A percentile compares a stretch with the other conserved stretches of the same genome.
Conservation (phyloP, 805 yeast species). For the Yarrowia sp. region DNA sequence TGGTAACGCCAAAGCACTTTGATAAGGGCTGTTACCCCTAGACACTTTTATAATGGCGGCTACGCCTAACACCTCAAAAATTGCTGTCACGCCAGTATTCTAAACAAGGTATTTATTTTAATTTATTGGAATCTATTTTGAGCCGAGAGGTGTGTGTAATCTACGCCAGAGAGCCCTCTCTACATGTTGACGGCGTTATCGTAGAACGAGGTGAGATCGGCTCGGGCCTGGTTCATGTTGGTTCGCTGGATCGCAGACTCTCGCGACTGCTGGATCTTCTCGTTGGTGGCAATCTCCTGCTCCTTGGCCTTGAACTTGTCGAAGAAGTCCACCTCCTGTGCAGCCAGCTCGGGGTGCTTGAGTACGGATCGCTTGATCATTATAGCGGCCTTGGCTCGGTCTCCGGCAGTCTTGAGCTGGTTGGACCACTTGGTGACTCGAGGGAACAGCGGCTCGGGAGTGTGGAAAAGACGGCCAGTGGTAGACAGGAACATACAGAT, state of each 20-base stretch:
- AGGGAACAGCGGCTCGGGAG: constrained; percentile 39
- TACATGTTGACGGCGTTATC: constrained; percentile 33
- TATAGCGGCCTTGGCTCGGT: constrained; percentile 33
- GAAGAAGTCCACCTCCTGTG: constrained; percentile 22
- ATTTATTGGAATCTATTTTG: constrained; percentile 19
- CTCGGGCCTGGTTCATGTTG: constrained; percentile 27
- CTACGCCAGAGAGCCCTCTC: background rate
- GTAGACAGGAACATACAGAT: constrained; percentile 40
- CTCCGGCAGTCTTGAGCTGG: constrained; percentile 35
- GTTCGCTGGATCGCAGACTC: constrained; percentile 25
- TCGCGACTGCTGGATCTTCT: constrained; percentile 21
- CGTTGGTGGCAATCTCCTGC: constrained; percentile 18
- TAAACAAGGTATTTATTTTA: constrained; percentile 6
- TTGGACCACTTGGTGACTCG: constrained; percentile 29
- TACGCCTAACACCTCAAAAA: too few relatives aligned
- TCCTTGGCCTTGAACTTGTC: constrained; percentile 28
- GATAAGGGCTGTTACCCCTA: too few relatives aligned
- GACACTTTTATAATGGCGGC: too few relatives aligned
- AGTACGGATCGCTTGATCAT: constrained; percentile 39
- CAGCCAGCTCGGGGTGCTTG: constrained; percentile 39
- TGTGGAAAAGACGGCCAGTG: constrained; percentile 41
- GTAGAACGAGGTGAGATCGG: constrained; percentile 25
- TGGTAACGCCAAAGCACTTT: too few relatives aligned
- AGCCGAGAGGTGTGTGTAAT: background rate
- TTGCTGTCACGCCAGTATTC: too few relatives aligned